Conservation (phyloP, 1,284 basidiomycete species). For the Xerocomus nothofagi region DNA sequence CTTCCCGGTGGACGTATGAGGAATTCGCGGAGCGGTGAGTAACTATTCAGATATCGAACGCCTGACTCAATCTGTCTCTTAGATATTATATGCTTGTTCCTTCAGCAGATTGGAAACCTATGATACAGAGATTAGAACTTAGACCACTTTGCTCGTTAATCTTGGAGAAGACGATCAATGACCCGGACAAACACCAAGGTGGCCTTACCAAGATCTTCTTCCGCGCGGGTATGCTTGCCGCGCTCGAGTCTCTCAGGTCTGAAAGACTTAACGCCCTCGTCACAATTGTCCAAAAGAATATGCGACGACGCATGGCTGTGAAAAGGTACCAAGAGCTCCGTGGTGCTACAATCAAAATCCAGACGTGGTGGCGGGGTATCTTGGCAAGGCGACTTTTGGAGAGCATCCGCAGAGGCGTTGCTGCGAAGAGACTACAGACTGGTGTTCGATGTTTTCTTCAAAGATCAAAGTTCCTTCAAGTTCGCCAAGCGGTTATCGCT, state of each 20-base stretch:
- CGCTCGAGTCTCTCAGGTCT: constrained; percentile 88
- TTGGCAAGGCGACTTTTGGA: constrained; percentile 75
- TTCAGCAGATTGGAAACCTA: constrained; percentile 82
- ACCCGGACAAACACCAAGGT: constrained; percentile 95
- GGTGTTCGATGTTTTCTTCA: constrained; percentile 74
- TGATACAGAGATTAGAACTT: constrained; percentile 81
- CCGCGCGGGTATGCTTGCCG: constrained; percentile 98
- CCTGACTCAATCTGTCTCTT: constrained; percentile 17
- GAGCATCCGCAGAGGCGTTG: constrained; percentile 69
- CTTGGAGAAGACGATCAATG: constrained; percentile 83
- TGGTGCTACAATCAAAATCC: constrained; percentile 78
- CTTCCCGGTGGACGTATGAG: constrained; percentile 98
- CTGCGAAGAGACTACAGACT: constrained; percentile 79
- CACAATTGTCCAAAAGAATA: constrained; percentile 97
- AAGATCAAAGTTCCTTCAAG: constrained; percentile 67
- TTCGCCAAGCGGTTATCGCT: constrained; percentile 63
- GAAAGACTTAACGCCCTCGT: constrained; percentile 88
- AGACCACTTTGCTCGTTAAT: constrained; percentile 84
- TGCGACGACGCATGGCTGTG: constrained; percentile 82
- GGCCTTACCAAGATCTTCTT: constrained; percentile 99
- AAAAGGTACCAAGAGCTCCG: constrained; percentile 80
- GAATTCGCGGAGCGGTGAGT: constrained; percentile 97
- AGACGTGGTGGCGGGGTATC: constrained; percentile 92
- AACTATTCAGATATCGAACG: not conserved
- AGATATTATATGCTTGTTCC: constrained; percentile 97